Evolutionary conservation across 352 stramenopile genomes (phyloP), one percentile per base, ranked within the genome.

Genomic region (Pythium scleroteichum): DNA sequence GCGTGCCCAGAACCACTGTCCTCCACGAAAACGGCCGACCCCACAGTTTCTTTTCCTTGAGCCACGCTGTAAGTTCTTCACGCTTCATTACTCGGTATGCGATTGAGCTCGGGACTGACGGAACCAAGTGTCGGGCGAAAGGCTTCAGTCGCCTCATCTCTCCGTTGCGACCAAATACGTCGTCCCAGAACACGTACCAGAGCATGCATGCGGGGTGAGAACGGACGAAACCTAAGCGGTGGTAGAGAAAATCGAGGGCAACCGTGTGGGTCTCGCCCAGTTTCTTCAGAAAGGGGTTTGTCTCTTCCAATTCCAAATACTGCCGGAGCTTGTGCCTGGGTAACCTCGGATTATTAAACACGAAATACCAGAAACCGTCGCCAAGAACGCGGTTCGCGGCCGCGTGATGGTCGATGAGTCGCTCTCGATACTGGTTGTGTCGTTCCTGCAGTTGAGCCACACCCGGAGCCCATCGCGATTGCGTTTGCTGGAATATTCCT

Each of bases 181-280:
- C 72, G 42, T 82, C 72, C 68, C 65, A 82, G 59, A 85, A 80
- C 9, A 85, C 60, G 27, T 71, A 85, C 75, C 75, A 85, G 10
- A 78, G 64, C 27, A 49, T 68, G 32, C 67, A 58, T 0, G 62
- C 69, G 9, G 59, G 50, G 32, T 82, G 72, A 1, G 70, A 71
- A 2, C 72, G 53, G 8, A 82, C 60, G 20, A 72, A 78, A 16
- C 58, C 40, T 50, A 75, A 46, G 22, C 66, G 70, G 14, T 68
- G 41, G 49, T 77, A 80, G 14, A 84, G 52, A 13, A 73, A 73
- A 33, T 77, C 69, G 1, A 84, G 26, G 10, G 64, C 52, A 1
- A 17, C 45, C 42, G 51, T 38, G 16, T 82, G 61, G 0, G 58
- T 64, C 7, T 64, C 39, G 3, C 40, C 26, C 0, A 81, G 24